Evolutionary conservation across 1,284 basidiomycete genomes (phyloP), one percentile per base, ranked within the genome.

Genomic region (Leccinum solheimii): DNA sequence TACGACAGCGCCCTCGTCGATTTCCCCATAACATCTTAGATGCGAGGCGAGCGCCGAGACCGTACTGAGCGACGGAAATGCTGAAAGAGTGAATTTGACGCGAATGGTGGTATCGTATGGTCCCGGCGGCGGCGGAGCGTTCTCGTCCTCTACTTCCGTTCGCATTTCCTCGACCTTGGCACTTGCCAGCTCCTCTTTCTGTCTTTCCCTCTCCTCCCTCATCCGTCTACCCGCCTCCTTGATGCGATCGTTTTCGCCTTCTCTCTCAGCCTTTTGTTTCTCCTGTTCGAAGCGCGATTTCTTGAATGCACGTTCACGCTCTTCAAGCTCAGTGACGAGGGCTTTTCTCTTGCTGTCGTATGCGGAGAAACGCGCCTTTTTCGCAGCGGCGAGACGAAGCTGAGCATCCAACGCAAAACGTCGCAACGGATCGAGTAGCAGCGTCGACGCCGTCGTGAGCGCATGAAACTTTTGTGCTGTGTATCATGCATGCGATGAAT

Each of bases 361-460:
- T 11, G 84, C 78, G 5, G 92, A 83, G 69, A 87, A 93, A 11
- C 92, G 85, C 57, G 87, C 86, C 50, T 86, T 86, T 59, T 86
- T 83, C 5, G 87, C 90, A 23, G 86, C 81, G 63, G 92, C 87
- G 1, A 89, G 76, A 57, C 91, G 87, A 9, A 92, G 77, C 70
- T 91, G 90, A 1, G 89, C 90, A 70, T 95, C 92, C 45, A 96
- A 79, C 3, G 88, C 91, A n/a, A 92, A 83, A 23, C 94, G 87
- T 56, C 92, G 87, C 7, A 90, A 79, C 0, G 91, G 91, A 69
- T 97, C 92, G 61, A 92, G 86, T 3, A 98, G 81, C 19, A 95
- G 83, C 67, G 94, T 91, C 66, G 94, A 91, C 0, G 95, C 90
- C 60, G 91, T 83, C 57, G 91, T 94, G 59, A 98, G 85, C 64